These are phyloP conservation scores for Liquidambar formosana DNA, from an alignment of 164 flowering plant species.

Conservation along the genomic window DNA sequence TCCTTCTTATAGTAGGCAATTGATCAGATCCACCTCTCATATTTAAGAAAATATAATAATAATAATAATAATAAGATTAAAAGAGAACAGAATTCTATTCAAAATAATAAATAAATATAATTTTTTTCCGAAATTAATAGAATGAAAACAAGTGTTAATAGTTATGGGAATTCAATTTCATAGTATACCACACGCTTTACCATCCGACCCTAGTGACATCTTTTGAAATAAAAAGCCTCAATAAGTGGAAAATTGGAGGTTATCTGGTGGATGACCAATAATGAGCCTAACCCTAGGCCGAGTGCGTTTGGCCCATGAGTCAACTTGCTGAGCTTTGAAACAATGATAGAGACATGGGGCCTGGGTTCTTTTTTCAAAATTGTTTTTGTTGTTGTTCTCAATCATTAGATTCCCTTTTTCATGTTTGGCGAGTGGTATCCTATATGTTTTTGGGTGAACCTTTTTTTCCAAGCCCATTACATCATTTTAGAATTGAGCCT, in stretches of 20 bases:
- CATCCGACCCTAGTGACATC: too few relatives aligned
- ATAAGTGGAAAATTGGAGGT: too few relatives aligned
- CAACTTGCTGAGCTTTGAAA: conserved; percentile 3
- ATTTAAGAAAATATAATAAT: too few relatives aligned
- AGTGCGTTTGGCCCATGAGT: conserved; percentile 4
- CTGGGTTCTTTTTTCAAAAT: background rate
- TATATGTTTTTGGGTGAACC: conserved; percentile 4
- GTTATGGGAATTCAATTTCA: too few relatives aligned
- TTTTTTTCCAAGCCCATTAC: conserved; percentile 9
- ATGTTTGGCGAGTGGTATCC: conserved; percentile 11
- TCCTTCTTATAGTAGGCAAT: background rate
- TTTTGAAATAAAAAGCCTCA: too few relatives aligned
- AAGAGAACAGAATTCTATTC: too few relatives aligned
- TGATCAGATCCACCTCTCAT: too few relatives aligned
- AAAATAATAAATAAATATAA: too few relatives aligned
- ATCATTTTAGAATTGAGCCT: conserved; percentile 2
- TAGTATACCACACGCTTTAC: too few relatives aligned
- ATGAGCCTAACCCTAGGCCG: background rate
- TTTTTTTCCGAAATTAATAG: too few relatives aligned
- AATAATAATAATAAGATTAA: too few relatives aligned
- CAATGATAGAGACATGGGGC: conserved; percentile 18
- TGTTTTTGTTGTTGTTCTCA: conserved; percentile 13
- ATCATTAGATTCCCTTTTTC: conserved; percentile 27
- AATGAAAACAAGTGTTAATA: too few relatives aligned
- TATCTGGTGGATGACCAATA: background rate